These are phyloP conservation scores for Lichenothelia convexa DNA, from an alignment of 495 filamentous ascomycete species.

Conservation along the genomic window DNA sequence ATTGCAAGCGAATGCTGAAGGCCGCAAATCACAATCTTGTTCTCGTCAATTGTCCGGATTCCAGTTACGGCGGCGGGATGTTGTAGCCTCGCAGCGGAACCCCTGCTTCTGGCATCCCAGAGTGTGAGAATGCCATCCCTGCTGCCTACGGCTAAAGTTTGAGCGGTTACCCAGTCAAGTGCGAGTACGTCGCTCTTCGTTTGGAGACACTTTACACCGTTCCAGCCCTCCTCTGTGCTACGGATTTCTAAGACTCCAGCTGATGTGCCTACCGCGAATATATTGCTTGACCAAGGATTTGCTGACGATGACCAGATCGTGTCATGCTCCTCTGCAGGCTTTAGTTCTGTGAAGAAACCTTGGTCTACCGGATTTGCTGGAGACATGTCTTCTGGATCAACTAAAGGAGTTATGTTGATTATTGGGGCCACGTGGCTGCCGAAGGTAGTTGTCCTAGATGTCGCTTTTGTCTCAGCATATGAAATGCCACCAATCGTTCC, in stretches of 20 bases:
- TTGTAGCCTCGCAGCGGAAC: conserved; percentile 3
- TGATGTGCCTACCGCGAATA: too few relatives aligned
- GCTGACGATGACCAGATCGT: not conserved
- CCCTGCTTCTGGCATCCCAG: conserved; percentile 10
- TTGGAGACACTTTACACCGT: not conserved
- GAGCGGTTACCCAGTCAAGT: conserved; percentile 12
- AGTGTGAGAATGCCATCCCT: conserved; percentile 11
- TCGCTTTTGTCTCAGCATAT: too few relatives aligned
- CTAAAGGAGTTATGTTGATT: too few relatives aligned
- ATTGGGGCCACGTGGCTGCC: too few relatives aligned
- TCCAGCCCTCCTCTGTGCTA: not conserved
- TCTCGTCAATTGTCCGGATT: conserved; percentile 8
- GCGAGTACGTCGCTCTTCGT: conserved; percentile 10
- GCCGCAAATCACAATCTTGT: conserved; percentile 12
- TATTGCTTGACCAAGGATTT: not conserved
- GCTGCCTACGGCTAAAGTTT: conserved; percentile 8
- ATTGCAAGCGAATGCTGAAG: conserved; percentile 9
- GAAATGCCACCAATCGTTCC: too few relatives aligned
- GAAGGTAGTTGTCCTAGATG: too few relatives aligned
- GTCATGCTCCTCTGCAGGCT: not conserved
- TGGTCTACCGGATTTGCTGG: conserved; percentile 4
- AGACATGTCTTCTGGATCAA: too few relatives aligned
- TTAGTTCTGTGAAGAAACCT: not conserved
- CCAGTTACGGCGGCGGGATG: conserved; percentile 9
- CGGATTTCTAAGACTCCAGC: not conserved